Base-by-base conservation (phyloP, 306 rosid genomes). In the Begonia masoniana region DNA sequence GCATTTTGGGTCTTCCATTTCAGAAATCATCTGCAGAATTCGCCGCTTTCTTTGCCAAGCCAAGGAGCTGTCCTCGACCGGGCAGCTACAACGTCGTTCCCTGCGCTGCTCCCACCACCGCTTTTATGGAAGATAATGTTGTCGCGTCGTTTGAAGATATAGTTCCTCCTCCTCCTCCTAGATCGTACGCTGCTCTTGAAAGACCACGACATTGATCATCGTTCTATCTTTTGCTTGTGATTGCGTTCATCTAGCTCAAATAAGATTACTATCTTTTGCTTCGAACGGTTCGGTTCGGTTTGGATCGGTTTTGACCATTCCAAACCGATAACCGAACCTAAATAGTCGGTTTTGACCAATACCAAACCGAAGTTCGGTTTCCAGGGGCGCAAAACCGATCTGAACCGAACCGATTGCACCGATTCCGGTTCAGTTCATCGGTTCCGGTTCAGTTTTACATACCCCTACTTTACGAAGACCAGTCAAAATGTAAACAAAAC, bases 1-100 rank as follows among this genome's bases (percentile, higher is more conserved):
- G 76, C 43, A 54, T 71, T n/a, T 10, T 52, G 1, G 76, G 76
- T 19, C 63, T 66, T n/a, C 68, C 72, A 9, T 15, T 43, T 50
- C 76, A 71, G 53, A 71, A 54, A 36, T 48, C 76, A 0, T 51
- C 62, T 1, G 39, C 54, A 9, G 62, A 62, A 48, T 71, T 72
- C 26, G 11, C 46, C 2, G 15, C 61, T 4, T 71, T 71, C 68
- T 66, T 62, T 47, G 17, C 69, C 1, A 66, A 57, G 43, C 43
- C 62, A 0, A 66, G 69, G 57, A 57, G 55, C 42, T 71, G 76
- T 36, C 51, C 65, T 1, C 64, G 58, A 10, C 24, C 24, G 55
- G 54, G 42, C 43, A 66, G 71, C 4, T 71, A 53, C 52, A 62
- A 23, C 12, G 5, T 52, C 16, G 68, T 66, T 19, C 64, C 76